Evolutionary conservation across 257 asterid genomes (phyloP), one percentile per base, ranked within the genome.

Genomic region (Lithospermum erythrorhizon): DNA sequence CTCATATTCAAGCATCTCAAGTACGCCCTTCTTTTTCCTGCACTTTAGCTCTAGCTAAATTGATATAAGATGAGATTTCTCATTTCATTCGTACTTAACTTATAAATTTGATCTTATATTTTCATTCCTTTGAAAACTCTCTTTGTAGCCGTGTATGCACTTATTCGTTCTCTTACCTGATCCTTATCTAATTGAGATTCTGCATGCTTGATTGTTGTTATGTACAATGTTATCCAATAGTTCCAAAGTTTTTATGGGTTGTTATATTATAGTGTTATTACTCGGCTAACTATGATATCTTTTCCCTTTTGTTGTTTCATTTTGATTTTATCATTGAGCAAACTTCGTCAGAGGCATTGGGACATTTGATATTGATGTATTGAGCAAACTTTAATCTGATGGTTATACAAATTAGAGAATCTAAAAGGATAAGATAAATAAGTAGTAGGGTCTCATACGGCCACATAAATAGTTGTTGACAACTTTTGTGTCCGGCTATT

Each of bases 1-100:
- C 98, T 93, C 66, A 68, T 89, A 61, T 86, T 89, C 83, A 93
- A 93, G 81, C 98, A 93, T 76, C 86, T 93, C 55, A 45, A 78
- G 87, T 77, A 54, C 55, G 45, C 54, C 32, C n/a, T n/a, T n/a
- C n/a, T n/a, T n/a, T n/a, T n/a, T n/a, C 58, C 65, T 20, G 30
- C 57, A 17, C 9, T n/a, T 19, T 2, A n/a, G 53, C 14, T 55
- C 22, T 3, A 9, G 15, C 13, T 55, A 55, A 22, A 11, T 3
- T 11, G 35, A 11, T 56, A 22, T 22, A 22, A 22, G 17, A 22
- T 56, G 11, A 30, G 37, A 55, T 55, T n/a, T 4, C 59, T 55
- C 23, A 10, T 21, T 55, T 21, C 4, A 56, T 56, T 11, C 18
- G 0, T 41, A 41, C 45, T 35, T n/a, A n/a, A n/a, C n/a, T n/a